Evolutionary conservation across 768 basidiomycete genomes (phyloP).

Genomic region (Suillus subluteus): DNA sequence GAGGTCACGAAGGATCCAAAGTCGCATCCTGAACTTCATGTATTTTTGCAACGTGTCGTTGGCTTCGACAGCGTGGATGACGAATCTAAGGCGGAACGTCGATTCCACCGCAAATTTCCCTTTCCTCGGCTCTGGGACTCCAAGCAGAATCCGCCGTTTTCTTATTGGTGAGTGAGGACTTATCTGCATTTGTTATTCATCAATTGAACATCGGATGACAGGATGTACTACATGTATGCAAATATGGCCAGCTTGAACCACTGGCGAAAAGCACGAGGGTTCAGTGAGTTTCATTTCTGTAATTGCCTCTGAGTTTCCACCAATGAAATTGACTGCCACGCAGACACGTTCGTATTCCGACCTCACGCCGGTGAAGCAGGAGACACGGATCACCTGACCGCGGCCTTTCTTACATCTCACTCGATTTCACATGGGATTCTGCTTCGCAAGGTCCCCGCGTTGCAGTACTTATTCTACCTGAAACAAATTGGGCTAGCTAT

Average conservation of each 20-base stretch:
- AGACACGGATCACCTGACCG: constrained; percentile 95
- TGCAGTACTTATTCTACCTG: constrained; percentile 97
- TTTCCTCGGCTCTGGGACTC: constrained; percentile 91
- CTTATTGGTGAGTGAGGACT: constrained; percentile 75
- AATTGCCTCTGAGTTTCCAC: neutral
- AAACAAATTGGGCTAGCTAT: constrained; percentile 99
- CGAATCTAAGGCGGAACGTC: constrained; percentile 90
- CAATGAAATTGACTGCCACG: neutral
- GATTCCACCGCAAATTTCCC: constrained; percentile 93
- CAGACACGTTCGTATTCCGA: constrained; percentile 95
- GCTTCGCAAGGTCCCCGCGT: constrained; percentile 93
- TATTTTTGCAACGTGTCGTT: constrained; percentile 92
- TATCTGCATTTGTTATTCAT: constrained; percentile 1
- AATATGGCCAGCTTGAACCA: constrained; percentile 95
- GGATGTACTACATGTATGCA: constrained; percentile 98
- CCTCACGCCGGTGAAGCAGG: constrained; percentile 99
- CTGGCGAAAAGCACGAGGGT: constrained; percentile 86
- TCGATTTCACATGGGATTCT: constrained; percentile 99
- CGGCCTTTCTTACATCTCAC: constrained; percentile 94
- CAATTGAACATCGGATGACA: constrained; percentile 30
- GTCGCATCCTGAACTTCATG: constrained; percentile 90
- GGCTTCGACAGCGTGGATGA: constrained; percentile 99
- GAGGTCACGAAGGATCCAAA: constrained; percentile 93
- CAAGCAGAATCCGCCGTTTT: constrained; percentile 88
- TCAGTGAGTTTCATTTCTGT: constrained; percentile 65